Percentiles rank a stretch among this genome's conserved stretches.
These are phyloP conservation scores for Cladosporium oxysporum DNA, from an alignment of 2,329 filamentous ascomycete genomes.

Conservation along the genomic window DNA sequence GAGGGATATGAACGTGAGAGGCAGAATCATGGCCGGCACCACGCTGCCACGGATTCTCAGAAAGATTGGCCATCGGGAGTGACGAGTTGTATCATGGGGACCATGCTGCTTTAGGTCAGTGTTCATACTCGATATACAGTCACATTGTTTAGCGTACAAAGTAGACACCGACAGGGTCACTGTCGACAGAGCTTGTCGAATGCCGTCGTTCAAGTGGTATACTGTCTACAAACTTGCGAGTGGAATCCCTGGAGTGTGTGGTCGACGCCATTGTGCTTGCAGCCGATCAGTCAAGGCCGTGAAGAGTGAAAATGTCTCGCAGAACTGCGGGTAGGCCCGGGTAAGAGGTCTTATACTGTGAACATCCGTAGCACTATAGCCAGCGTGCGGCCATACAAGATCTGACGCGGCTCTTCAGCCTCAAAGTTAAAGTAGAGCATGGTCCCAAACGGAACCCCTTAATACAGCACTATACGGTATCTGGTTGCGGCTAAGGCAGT, in stretches of 20 bases:
- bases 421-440: not conserved
- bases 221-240: not conserved
- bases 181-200: not conserved
- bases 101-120: slow-evolving; percentile 38
- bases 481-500: not conserved
- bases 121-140: not conserved
- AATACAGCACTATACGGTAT: not conserved
- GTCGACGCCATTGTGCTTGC: not conserved
- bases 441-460: not conserved
- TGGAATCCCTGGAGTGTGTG: not conserved
- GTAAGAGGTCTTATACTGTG: too few species aligned
- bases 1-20: slow-evolving; percentile 60
- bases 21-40: slow-evolving; percentile 71
- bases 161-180: not conserved
- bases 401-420: slow-evolving; percentile 6
- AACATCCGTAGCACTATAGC: not conserved
- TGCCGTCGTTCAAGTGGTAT: not conserved
- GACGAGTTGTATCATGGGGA: slow-evolving; percentile 68
- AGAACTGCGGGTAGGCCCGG: not conserved
- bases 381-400: not conserved
- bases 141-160: not conserved
- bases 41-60: slow-evolving; percentile 76
- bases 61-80: slow-evolving; percentile 76
- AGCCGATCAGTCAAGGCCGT: not conserved
- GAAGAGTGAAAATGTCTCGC: not conserved